Evolutionary conservation across 2,329 filamentous ascomycete species (phyloP), one percentile per base, ranked within the genome.

Genomic region (Epichloe coenophiala): DNA sequence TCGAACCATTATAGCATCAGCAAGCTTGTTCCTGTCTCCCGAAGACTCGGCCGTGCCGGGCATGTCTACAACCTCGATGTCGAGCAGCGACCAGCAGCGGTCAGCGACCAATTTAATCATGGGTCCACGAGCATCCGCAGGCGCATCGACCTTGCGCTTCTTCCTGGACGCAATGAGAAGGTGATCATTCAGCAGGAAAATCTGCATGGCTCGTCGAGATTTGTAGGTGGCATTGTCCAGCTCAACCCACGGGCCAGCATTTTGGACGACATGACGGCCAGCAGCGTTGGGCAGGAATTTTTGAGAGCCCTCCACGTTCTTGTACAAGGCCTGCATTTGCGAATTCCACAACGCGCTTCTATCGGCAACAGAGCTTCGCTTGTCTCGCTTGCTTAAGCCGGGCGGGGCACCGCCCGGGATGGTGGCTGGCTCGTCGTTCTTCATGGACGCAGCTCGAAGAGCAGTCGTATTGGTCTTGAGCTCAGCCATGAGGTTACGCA

Each of bases 211-310:
- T 41, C 93, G 77, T 56, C 86, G 77, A 4, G 91, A 88, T 67
- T 95, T 96, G 82, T 95, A 97, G 0, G 93, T 98, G 11, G 93
- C 93, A 56, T 93, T 94, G 68, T 98, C 94, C 54, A 98, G 74
- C 69, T 98, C 91, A 53, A 97, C 86, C 93, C 93, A 98, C 45
- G 85, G 80, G 1, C 88, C 86, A 4, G 89, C 95, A 65, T 97
- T 91, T 65, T 95, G 83, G 2, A 97, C 81, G 44, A 98, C 89
- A 64, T 96, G 94, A 39, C 93, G 83, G n/a, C 90, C 91, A 19
- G 86, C 81, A 19, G 89, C 78, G 50, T 90, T 93, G 13, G 93
- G 93, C 11, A 98, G 72, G 61, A 95, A 98, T 65, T 97, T 97
- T 62, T 98, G 93, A 9, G 90, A 95, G 1, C 91, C 91, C 65